phyloP scores from a whole-genome alignment of 2,329 filamentous ascomycete genomes.

The Bipolaris victoriae region DNA sequence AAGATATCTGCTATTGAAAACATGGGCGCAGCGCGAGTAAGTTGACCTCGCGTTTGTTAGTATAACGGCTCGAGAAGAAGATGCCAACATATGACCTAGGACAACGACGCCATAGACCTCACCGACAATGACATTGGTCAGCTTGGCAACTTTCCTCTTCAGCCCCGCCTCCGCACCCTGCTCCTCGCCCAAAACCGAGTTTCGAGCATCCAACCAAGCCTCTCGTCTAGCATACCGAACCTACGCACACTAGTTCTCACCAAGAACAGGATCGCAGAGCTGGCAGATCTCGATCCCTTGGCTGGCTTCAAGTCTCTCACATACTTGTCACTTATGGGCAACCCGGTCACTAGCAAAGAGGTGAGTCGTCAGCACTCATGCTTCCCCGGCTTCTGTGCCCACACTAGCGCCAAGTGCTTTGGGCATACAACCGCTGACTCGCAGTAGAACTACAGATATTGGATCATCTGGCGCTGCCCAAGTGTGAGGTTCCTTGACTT shows the following conservation, averaged over 20 bases:
- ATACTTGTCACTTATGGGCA: slow-evolving; percentile 82
- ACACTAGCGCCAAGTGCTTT: slow-evolving; percentile 23
- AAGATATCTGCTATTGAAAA: slow-evolving; percentile 98
- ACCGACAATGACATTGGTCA: slow-evolving; percentile 96
- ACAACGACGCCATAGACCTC: slow-evolving; percentile 96
- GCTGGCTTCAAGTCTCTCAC: slow-evolving; percentile 71
- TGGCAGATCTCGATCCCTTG: slow-evolving; percentile 87
- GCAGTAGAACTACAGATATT: slow-evolving; percentile 83
- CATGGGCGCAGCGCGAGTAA: slow-evolving; percentile 87
- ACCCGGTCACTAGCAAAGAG: slow-evolving; percentile 91
- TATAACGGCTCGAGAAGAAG: background rate
- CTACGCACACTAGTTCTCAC: slow-evolving; percentile 82
- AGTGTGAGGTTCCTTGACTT: slow-evolving; percentile 90
- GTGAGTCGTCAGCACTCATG: slow-evolving; percentile 54
- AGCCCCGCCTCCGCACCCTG: slow-evolving; percentile 83
- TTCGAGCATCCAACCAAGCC: slow-evolving; percentile 75
- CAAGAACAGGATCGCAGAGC: slow-evolving; percentile 79
- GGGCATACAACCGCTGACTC: slow-evolving; percentile 14
- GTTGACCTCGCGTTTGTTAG: slow-evolving; percentile 46
- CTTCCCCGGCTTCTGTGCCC: slow-evolving; percentile 15
- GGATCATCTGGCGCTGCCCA: slow-evolving; percentile 86
- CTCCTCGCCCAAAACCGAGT: slow-evolving; percentile 91
- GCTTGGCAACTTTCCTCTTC: slow-evolving; percentile 90
- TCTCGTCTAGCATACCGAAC: slow-evolving; percentile 79
- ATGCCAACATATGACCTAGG: slow-evolving; percentile 56